Base-by-base conservation (phyloP, 2,329 filamentous ascomycete species). In the Cladophialophora bantiana region DNA sequence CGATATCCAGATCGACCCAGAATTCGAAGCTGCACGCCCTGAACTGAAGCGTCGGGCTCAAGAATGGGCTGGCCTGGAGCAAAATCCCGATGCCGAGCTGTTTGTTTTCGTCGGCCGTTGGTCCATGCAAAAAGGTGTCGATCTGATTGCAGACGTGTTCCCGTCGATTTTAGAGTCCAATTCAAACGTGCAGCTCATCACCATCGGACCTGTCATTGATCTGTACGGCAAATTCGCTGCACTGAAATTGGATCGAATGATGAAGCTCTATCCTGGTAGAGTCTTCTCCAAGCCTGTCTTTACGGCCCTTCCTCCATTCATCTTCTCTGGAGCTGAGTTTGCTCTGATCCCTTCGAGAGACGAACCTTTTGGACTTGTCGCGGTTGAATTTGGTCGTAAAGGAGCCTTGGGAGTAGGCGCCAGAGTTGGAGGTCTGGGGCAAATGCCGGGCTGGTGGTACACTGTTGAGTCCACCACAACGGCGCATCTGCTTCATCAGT, bases 391-490 rank as follows among this genome's bases (percentile, higher is more conserved):
- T 70, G 88, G 88, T 64, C 82, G 88, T 31, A 90, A 90, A 75
- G 88, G 88, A 72, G 88, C 88, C 20, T 81, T 90, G 52, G 88
- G 88, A 71, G 86, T 90, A 64, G 88, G 88, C 54, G 86, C 88
- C 42, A 82, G 87, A 62, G 88, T 90, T 42, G 88, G 88, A 70
- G 88, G 88, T 62, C 81, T 90, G 26, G 87, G 88, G n/a, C 86
- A 89, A 73, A 90, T 90, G 88, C 88, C 88, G 20, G 88, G 88
- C 31, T 69, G 88, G 85, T 90, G 88, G 88, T 90, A 86, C 75
- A 89, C 88, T 0, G 85, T 90, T 64, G 88, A 90, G 74, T 89
- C 86, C 0, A 87, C 83, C 5, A 86, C 86, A 1, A 88, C 87
- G 0, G 83, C 83, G 52, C 88, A 90, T 78, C 77, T 89, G 52